Evolutionary conservation across 2,329 filamentous ascomycete species (phyloP), one percentile per base, ranked within the genome.

Genomic region (Xylaria multiplex): DNA sequence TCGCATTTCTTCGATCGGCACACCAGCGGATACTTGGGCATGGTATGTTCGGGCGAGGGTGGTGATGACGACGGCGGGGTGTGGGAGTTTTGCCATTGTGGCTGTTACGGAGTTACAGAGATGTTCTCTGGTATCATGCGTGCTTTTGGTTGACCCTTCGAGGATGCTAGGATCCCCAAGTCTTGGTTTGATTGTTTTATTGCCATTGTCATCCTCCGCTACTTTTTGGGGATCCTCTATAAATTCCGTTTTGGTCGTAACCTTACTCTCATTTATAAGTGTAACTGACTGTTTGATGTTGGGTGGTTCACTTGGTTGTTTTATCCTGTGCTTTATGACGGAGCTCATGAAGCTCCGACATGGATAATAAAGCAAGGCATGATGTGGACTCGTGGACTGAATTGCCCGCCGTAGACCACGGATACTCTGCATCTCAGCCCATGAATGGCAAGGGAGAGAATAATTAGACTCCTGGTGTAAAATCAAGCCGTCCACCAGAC

Each of bases 21-120:
- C 57, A 13, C 35, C 59, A 16, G 48, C 40, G 53, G 55, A 27
- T 62, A 42, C 48, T 13, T 32, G 67, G 14, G 42, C 76, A 66
- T n/a, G 79, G 75, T n/a, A 78, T 74, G 24, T 84, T 78, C 24
- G 69, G 60, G 73, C 72, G n/a, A 77, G 70, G 24, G 74, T 72
- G 19, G 85, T 87, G 72, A 85, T 85, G 13, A 87, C 82, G n/a
- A 87, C 84, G 43, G 86, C 84, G 0, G 85, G 83, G 71, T 86
- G 83, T 2, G 83, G 79, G 13, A 88, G 77, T 14, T 84, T 81
- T 63, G 86, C 84, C 83, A 88, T 85, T 24, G 85, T 79, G 54
- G 79, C 77, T 62, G 84, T 85, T 24, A 87, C 78, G 58, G 85
- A 48, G 80, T 65, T 84, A 83, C 32, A 83, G 75, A 40, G 64